These are phyloP conservation scores for Pleurotus tuber-regium DNA, from an alignment of 768 basidiomycete genomes.

Conservation along the genomic window DNA sequence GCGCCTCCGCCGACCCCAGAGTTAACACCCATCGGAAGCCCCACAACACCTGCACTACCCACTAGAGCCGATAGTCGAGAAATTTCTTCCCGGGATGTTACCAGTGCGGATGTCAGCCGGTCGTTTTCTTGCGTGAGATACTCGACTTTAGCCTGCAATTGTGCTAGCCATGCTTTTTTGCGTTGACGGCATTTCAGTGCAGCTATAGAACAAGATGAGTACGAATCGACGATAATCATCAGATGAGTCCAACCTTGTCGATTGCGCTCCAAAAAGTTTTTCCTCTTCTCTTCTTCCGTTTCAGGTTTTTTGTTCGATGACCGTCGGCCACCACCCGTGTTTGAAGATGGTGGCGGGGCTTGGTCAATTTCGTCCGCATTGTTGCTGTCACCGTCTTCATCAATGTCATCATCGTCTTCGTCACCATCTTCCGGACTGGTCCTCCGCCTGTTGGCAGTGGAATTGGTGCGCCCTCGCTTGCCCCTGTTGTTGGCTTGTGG, in stretches of 20 bases:
- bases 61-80: conserved; percentile 75
- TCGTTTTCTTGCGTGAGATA: conserved; percentile 93
- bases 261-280: conserved; percentile 96
- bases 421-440: conserved; percentile 33
- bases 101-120: conserved; percentile 81
- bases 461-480: conserved; percentile 39
- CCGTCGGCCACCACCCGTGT: conserved; percentile 12
- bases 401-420: conserved; percentile 36
- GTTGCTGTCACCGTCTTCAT: conserved; percentile 38
- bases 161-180: conserved; percentile 96
- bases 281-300: conserved; percentile 97
- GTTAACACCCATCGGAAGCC: conserved; percentile 30
- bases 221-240: conserved; percentile 1
- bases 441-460: conserved; percentile 29
- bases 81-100: conserved; percentile 89
- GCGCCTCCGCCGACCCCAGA: conserved; percentile 21
- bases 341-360: conserved; percentile 13
- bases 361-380: conserved; percentile 30
- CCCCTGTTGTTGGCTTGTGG: conserved; percentile 21
- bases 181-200: conserved; percentile 98
- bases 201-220: conserved; percentile 43
- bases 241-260: conserved; percentile 72
- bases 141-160: conserved; percentile 93
- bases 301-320: conserved; percentile 70
- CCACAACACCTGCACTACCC: conserved; percentile 53